Percentiles rank a stretch among this genome's conserved stretches.
Evolutionary conservation across 2,329 filamentous ascomycete species (phyloP).

Genomic region (Sporothrix luriei): DNA sequence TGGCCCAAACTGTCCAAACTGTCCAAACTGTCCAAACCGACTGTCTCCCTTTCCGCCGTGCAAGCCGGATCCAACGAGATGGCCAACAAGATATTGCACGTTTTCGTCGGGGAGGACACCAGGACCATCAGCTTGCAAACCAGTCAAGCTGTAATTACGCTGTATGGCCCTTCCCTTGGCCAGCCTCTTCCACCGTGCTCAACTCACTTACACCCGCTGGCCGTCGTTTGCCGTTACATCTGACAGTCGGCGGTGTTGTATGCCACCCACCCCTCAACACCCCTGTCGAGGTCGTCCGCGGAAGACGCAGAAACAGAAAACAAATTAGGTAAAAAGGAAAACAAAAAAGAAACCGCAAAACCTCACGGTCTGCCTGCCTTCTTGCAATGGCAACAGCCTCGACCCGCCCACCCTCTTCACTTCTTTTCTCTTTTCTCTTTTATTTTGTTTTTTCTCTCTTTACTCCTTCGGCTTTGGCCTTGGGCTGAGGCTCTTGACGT

Average conservation of each 20-base stretch:
- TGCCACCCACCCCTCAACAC: neutral
- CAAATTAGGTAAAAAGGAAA: neutral
- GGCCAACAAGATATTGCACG: neutral
- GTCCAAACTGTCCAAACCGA: too few species aligned
- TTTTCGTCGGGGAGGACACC: neutral
- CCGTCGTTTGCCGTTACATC: neutral
- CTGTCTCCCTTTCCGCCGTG: slow-evolving; percentile 20
- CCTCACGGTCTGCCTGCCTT: too few species aligned
- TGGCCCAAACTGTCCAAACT: neutral
- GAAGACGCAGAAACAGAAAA: neutral
- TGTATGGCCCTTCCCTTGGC: too few species aligned
- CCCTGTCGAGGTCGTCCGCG: neutral
- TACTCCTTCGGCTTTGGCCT: too few species aligned
- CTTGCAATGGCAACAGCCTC: slow-evolving; percentile 24
- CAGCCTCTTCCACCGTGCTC: neutral
- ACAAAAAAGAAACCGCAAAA: neutral
- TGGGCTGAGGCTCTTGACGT: neutral
- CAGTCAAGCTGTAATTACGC: too few species aligned
- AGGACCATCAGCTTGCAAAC: too few species aligned
- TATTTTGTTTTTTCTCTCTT: neutral
- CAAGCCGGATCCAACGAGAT: neutral
- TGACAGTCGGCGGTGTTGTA: neutral
- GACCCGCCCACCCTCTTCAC: neutral
- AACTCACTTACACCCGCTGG: slow-evolving; percentile 4
- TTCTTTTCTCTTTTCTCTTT: neutral